Conservation (phyloP, 495 filamentous ascomycete genomes). For the Podospora tetraspora region DNA sequence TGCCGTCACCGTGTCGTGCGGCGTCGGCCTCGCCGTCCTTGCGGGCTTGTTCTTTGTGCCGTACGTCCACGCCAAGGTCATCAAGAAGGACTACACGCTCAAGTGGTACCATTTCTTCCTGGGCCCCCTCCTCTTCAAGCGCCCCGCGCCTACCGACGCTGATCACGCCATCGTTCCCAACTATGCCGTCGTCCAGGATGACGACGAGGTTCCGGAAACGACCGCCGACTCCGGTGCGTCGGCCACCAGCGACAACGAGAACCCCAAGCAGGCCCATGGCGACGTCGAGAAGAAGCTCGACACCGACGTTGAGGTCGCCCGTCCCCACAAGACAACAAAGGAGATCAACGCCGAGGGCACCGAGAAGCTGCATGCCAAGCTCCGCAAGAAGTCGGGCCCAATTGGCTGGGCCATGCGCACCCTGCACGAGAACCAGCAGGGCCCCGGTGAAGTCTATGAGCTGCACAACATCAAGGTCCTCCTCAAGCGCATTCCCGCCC, state of each 20-base stretch:
- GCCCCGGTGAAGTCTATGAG: conserved; percentile 62
- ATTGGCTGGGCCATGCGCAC: conserved; percentile 69
- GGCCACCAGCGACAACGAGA: conserved; percentile 24
- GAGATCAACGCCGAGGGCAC: conserved; percentile 50
- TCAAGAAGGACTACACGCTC: conserved; percentile 52
- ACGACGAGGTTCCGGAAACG: conserved; percentile 33
- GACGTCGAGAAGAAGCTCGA: conserved; percentile 29
- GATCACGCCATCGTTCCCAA: conserved; percentile 34
- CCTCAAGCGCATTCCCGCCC: conserved; percentile 56
- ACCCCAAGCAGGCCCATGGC: conserved; percentile 42
- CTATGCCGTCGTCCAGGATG: conserved; percentile 54
- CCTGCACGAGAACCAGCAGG: conserved; percentile 62
- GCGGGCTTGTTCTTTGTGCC: conserved; percentile 58
- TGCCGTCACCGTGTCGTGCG: conserved; percentile 55
- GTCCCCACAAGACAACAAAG: conserved; percentile 47
- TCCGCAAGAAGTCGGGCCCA: conserved; percentile 52
- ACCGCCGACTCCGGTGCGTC: conserved; percentile 18
- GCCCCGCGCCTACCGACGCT: conserved; percentile 39
- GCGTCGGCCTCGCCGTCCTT: conserved; percentile 49
- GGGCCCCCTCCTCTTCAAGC: conserved; percentile 54
- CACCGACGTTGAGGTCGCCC: conserved; percentile 31
- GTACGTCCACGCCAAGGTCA: conserved; percentile 55
- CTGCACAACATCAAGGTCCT: conserved; percentile 55
- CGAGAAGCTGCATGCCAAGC: conserved; percentile 46
- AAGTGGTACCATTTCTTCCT: conserved; percentile 53